phyloP scores from a whole-genome alignment of 2,329 filamentous ascomycete genomes.

The Aulographum hederae region DNA sequence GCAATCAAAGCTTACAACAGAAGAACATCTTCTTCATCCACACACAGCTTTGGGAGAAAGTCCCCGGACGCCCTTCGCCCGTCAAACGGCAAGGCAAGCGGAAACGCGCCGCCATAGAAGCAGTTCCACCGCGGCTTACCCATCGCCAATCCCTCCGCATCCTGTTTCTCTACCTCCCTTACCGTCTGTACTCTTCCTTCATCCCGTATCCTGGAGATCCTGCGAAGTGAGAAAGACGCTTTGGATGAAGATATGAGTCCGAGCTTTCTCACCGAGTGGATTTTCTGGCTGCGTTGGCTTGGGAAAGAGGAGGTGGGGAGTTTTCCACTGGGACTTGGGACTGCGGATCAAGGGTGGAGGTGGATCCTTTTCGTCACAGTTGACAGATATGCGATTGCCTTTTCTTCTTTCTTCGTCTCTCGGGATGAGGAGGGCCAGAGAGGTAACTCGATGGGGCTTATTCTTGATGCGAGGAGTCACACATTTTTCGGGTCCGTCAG shows the following conservation, averaged over 20 bases:
- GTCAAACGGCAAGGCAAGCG: slow-evolving; percentile 42
- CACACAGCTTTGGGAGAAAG: slow-evolving; percentile 16
- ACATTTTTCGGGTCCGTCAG: no score
- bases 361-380: slow-evolving; percentile 67
- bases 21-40: slow-evolving; percentile 1
- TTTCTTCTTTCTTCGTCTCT: slow-evolving; percentile 18
- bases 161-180: slow-evolving; percentile 30
- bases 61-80: slow-evolving; percentile 71
- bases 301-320: background rate
- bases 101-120: slow-evolving; percentile 99
- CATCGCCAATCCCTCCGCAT: slow-evolving; percentile 32
- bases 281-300: background rate
- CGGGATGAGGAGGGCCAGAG: slow-evolving; percentile 11
- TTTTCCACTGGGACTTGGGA: no score
- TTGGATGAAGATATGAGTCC: slow-evolving; percentile 9
- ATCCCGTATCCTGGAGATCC: slow-evolving; percentile 7
- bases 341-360: slow-evolving; percentile 25
- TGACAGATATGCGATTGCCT: slow-evolving; percentile 97
- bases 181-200: slow-evolving; percentile 31
- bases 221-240: background rate
- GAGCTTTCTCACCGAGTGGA: slow-evolving; percentile 1
- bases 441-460: slow-evolving; percentile 99
- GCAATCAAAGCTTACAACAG: slow-evolving; percentile 6
- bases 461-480: slow-evolving; percentile 97
- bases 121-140: slow-evolving; percentile 61